These are phyloP conservation scores for Massariosphaeria phaeospora DNA, from an alignment of 495 filamentous ascomycete genomes.

Conservation along the genomic window DNA sequence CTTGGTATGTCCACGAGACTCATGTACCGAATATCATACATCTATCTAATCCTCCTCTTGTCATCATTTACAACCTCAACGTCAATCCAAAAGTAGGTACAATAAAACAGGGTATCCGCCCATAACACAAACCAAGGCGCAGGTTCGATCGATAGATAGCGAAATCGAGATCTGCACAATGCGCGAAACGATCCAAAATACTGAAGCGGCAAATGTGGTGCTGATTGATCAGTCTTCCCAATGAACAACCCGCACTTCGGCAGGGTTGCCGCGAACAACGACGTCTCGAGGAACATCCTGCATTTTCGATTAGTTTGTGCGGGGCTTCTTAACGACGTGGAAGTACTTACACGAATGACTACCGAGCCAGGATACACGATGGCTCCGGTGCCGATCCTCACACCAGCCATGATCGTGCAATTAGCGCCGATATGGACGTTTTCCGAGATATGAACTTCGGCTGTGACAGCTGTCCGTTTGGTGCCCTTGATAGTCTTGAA, in stretches of 20 bases:
- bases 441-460: conserved; percentile 73
- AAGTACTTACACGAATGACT: conserved; percentile 39
- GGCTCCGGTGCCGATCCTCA: conserved; percentile 40
- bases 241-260: conserved; percentile 53
- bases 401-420: conserved; percentile 65
- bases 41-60: not conserved
- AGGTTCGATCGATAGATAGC: too few relatives aligned
- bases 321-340: not conserved
- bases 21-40: conserved; percentile 3
- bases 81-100: not conserved
- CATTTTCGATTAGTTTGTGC: conserved; percentile 8
- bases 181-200: too few relatives aligned
- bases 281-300: conserved; percentile 59
- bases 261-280: conserved; percentile 60
- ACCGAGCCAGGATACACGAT: conserved; percentile 41
- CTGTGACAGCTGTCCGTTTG: conserved; percentile 65
- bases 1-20: too few relatives aligned
- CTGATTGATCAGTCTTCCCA: too few relatives aligned
- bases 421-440: conserved; percentile 87
- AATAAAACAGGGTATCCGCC: conserved; percentile 28
- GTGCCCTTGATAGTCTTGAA: conserved; percentile 70
- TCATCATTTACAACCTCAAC: not conserved
- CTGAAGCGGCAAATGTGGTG: too few relatives aligned
- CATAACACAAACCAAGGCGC: too few relatives aligned
- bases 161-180: too few relatives aligned